These are phyloP conservation scores for Colletotrichum eleusines DNA, from an alignment of 2,329 filamentous ascomycete genomes.

Conservation along the genomic window DNA sequence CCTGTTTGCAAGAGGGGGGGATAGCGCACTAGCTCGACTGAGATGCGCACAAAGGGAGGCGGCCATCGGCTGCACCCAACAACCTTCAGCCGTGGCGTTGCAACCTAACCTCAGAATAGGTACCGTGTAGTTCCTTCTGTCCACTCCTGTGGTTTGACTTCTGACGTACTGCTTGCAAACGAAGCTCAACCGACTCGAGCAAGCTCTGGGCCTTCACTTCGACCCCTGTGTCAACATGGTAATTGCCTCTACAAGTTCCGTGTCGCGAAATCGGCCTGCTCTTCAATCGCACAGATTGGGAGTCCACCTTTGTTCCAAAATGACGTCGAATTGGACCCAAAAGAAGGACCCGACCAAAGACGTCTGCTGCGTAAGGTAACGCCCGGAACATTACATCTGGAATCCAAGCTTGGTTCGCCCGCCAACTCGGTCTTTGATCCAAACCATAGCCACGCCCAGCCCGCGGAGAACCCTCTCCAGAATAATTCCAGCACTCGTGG, in stretches of 20 bases:
- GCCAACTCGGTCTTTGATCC: neutral
- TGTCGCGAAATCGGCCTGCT: neutral
- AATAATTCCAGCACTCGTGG: neutral
- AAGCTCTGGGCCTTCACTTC: conserved; percentile 3
- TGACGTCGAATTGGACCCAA: neutral
- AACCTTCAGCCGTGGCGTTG: conserved; percentile 15
- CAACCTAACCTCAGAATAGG: conserved; percentile 19
- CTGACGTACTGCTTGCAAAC: conserved; percentile 6
- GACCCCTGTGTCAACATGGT: conserved; percentile 5
- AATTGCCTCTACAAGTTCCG: neutral
- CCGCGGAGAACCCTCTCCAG: neutral
- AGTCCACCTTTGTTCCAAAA: neutral
- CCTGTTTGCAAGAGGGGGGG: neutral
- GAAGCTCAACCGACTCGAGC: neutral
- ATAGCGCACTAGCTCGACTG: neutral
- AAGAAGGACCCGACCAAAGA: neutral
- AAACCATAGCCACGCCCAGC: neutral
- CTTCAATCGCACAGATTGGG: neutral
- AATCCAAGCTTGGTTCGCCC: neutral
- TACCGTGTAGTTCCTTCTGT: neutral
- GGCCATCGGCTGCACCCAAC: conserved; percentile 10
- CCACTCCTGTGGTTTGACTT: conserved; percentile 16
- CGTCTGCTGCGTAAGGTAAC: neutral
- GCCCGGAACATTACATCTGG: neutral
- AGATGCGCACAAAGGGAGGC: neutral